Evolutionary conservation across 2,329 filamentous ascomycete species (phyloP).

Genomic region (Scytalidium lignicola): DNA sequence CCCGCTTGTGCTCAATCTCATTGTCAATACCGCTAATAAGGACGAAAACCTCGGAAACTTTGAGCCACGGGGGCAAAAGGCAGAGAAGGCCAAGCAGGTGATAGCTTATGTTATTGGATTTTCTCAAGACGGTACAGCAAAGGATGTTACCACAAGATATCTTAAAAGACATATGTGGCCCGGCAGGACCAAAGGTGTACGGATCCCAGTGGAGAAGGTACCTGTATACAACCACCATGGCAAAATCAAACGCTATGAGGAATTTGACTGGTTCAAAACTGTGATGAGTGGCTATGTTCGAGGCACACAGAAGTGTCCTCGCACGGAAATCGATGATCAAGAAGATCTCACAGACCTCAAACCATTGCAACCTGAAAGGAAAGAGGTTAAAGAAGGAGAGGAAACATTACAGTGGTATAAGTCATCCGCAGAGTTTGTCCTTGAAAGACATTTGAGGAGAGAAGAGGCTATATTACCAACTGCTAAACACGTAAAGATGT

Average conservation of each 20-base stretch:
- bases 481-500: constrained; percentile 67
- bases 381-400: constrained; percentile 66
- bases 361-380: constrained; percentile 66
- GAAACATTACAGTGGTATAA: constrained; percentile 89
- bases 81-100: constrained; percentile 81
- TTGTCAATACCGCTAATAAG: constrained; percentile 53
- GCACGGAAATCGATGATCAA: constrained; percentile 69
- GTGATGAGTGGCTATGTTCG: constrained; percentile 70
- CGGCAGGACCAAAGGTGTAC: constrained; percentile 81
- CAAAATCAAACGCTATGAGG: constrained; percentile 70
- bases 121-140: constrained; percentile 79
- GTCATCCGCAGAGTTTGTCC: constrained; percentile 74
- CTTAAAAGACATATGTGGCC: constrained; percentile 76
- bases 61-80: constrained; percentile 76
- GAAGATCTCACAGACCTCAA: constrained; percentile 77
- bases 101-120: constrained; percentile 86
- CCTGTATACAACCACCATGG: constrained; percentile 73
- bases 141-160: constrained; percentile 92
- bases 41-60: constrained; percentile 68
- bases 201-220: constrained; percentile 74
- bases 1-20: constrained; percentile 57
- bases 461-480: constrained; percentile 78
- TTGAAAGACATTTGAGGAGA: constrained; percentile 80
- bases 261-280: constrained; percentile 83
- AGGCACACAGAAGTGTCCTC: constrained; percentile 40